Conservation (phyloP, 371 early-diverging fungal species). For the Mortierella sp. region DNA sequence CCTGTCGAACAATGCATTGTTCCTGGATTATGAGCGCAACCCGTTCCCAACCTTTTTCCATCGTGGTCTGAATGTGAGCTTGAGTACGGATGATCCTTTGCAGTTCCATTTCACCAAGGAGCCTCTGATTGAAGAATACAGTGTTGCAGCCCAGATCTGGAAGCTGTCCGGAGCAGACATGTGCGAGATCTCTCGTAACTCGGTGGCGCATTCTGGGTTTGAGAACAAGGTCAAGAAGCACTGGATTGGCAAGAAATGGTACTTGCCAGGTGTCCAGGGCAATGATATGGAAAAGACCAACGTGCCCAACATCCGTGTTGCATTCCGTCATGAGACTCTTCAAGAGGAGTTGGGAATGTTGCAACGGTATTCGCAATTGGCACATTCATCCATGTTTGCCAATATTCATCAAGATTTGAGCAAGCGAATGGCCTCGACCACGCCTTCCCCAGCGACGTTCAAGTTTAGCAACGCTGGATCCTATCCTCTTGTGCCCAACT, state of each 20-base stretch:
- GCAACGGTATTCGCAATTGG: slow-evolving; percentile 55
- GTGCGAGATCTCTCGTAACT: slow-evolving; percentile 98
- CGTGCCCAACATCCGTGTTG: slow-evolving; percentile 91
- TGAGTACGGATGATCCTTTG: slow-evolving; percentile 98
- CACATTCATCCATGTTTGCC: slow-evolving; percentile 43
- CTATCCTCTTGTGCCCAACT: slow-evolving; percentile 16
- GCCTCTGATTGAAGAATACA: slow-evolving; percentile 99
- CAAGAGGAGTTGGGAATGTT: slow-evolving; percentile 77
- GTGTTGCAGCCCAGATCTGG: slow-evolving; percentile 99
- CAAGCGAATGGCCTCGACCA: slow-evolving; percentile 48
- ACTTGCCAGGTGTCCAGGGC: slow-evolving; percentile 82
- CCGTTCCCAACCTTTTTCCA: slow-evolving; percentile 96
- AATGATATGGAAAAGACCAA: slow-evolving; percentile 96
- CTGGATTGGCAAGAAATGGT: slow-evolving; percentile 92
- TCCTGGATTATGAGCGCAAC: slow-evolving; percentile 96
- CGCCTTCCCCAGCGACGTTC: slow-evolving; percentile 41
- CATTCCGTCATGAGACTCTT: slow-evolving; percentile 87
- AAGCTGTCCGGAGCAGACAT: slow-evolving; percentile 94
- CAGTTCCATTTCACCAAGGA: slow-evolving; percentile 99
- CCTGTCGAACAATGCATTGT: slow-evolving; percentile 97
- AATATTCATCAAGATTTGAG: slow-evolving; percentile 29
- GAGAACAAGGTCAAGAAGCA: slow-evolving; percentile 90
- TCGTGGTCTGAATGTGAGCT: slow-evolving; percentile 94
- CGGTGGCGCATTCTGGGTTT: slow-evolving; percentile 95
- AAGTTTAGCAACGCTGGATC: slow-evolving; percentile 2